Evolutionary conservation across 176 grass and related monocot species (phyloP), one percentile per base, ranked within the genome.

Genomic region (Carex cristatella): DNA sequence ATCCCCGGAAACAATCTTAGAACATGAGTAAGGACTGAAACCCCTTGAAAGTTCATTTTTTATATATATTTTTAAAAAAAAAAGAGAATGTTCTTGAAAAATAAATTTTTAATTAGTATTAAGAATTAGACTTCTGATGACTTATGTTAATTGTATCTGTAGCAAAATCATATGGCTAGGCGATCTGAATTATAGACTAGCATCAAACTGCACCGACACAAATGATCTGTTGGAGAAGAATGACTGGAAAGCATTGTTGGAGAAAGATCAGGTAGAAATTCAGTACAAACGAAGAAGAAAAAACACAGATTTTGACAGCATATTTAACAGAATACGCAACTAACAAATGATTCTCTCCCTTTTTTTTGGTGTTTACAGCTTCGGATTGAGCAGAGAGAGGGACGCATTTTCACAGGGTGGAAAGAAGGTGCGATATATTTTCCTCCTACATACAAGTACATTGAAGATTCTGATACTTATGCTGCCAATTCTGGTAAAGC

Each of bases 141-240:
- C 1, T 51, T 71, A 14, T 75, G 14, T 23, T 23, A 35, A 3
- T 61, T 11, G 12, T 30, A 71, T 30, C 10, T 73, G 83, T 90
- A 98, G 95, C 70, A 92, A 95, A 85, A 86, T 93, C 23, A 86
- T 98, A 40, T 98, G 95, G 95, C 84, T 98, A 0, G 95, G 95
- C 0, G 95, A 98, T 87, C 83, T 98, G 23, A 98, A 98, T 61
- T 98, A 98, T 79, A 87, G 95, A 0, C 85, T 98, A 3, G 16
- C 84, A 30, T 65, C 66, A 3, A 84, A 40, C 28, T 33, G 65
- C 80, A 19, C 69, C 40, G 42, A 79, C 15, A 87, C 88, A 3
- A 82, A 48, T 4, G 83, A 85, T 4, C 31, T 93, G 83, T 63
- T 98, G 28, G 84, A 93, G 70, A 84, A 83, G 74, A 88, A 83